Percentiles rank a stretch among this genome's conserved stretches.
Conservation (phyloP, 129 eudicot species). For the Helichrysum umbraculigerum region DNA sequence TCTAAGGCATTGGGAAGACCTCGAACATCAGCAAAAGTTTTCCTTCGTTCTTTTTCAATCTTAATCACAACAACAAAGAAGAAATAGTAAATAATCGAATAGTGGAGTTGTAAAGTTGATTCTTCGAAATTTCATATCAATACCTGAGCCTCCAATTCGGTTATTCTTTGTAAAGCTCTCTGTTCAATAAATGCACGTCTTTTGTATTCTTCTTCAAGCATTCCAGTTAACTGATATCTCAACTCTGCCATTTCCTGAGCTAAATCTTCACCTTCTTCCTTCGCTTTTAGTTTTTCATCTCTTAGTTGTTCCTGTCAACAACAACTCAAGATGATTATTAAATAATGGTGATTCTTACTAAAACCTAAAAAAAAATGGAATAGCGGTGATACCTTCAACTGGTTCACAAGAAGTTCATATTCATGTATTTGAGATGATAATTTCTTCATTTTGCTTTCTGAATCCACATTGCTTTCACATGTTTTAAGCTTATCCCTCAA, state of each 20-base stretch:
- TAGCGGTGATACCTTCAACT: slow-evolving; percentile 54
- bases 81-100: slow-evolving; percentile 3
- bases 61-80: slow-evolving; percentile 33
- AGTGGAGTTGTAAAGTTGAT: not conserved
- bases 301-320: slow-evolving; percentile 64
- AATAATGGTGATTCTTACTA: not conserved
- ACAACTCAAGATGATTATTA: slow-evolving; percentile 5
- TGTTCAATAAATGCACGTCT: slow-evolving; percentile 78
- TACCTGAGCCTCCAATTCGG: slow-evolving; percentile 91
- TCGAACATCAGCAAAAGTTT: slow-evolving; percentile 33
- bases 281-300: slow-evolving; percentile 65
- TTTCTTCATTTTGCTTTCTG: slow-evolving; percentile 37
- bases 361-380: not conserved
- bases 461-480: slow-evolving; percentile 44
- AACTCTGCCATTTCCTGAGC: slow-evolving; percentile 99
- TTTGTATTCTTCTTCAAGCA: slow-evolving; percentile 90
- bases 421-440: slow-evolving; percentile 53
- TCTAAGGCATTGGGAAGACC: slow-evolving; percentile 36
- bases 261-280: slow-evolving; percentile 89
- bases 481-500: slow-evolving; percentile 42
- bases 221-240: slow-evolving; percentile 72
- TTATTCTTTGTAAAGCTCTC: slow-evolving; percentile 73
- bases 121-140: not conserved
- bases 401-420: slow-evolving; percentile 64
- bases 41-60: slow-evolving; percentile 55